phyloP scores from a whole-genome alignment of 257 asterid species.

The Solanum bulbocastanum region DNA sequence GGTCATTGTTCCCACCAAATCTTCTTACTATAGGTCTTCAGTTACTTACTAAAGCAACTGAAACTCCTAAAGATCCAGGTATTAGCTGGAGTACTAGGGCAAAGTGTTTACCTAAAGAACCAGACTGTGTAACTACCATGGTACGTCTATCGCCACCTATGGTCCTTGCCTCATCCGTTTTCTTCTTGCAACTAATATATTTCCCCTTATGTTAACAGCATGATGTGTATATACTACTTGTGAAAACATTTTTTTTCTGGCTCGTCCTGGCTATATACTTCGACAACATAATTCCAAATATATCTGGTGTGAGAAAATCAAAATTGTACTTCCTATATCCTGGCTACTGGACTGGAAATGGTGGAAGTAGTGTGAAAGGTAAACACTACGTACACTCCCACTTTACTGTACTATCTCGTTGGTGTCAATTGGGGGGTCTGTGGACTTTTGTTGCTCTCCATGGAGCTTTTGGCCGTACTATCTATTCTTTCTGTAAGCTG shows the following conservation, averaged over 20 bases:
- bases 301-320: constrained; percentile 84
- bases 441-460: too few relatives aligned
- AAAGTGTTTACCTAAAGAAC: constrained; percentile 60
- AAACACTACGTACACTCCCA: not conserved
- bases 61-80: constrained; percentile 81
- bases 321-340: constrained; percentile 59
- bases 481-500: not conserved
- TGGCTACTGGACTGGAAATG: constrained; percentile 85
- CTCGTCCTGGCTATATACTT: constrained; percentile 70
- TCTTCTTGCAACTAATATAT: not conserved
- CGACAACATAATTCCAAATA: constrained; percentile 74
- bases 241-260: constrained; percentile 53
- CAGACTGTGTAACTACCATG: constrained; percentile 52
- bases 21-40: constrained; percentile 62
- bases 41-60: constrained; percentile 76
- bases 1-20: constrained; percentile 93
- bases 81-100: constrained; percentile 74
- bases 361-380: constrained; percentile 76
- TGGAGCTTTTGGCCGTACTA: not conserved
- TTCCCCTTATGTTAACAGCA: constrained; percentile 39
- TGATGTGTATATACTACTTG: constrained; percentile 56
- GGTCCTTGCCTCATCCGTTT: not conserved
- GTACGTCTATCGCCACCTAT: constrained; percentile 17
- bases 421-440: too few relatives aligned
- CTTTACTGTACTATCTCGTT: not conserved